Percentiles rank a stretch among this genome's conserved stretches.
Conservation (phyloP, 179 eudicot species). For the Spinacia oleracea region DNA sequence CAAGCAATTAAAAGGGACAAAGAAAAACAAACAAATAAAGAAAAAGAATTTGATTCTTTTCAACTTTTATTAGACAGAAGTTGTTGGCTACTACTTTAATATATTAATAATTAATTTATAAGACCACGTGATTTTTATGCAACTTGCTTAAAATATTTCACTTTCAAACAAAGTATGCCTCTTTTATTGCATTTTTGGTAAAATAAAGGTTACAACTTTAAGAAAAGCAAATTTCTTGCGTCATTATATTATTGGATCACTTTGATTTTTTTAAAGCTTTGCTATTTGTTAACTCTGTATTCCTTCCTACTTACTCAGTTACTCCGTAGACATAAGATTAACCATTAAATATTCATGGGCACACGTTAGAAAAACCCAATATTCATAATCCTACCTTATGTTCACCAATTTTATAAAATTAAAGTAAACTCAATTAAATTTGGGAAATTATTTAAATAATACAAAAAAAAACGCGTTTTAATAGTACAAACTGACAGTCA, state of each 20-base stretch:
- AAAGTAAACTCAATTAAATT: too few relatives aligned
- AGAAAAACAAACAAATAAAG: background rate
- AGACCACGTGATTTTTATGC: constrained; percentile 17
- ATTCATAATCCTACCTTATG: too few relatives aligned
- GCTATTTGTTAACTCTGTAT: background rate
- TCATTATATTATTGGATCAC: constrained; percentile 5
- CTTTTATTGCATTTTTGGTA: background rate
- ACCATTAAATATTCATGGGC: background rate
- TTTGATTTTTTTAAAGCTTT: background rate
- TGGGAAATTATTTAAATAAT: too few relatives aligned
- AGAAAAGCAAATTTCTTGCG: background rate
- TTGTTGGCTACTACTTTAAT: background rate
- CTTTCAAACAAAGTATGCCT: constrained; percentile 10
- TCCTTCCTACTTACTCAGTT: background rate
- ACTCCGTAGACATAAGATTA: background rate
- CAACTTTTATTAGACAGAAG: background rate
- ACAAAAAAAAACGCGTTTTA: too few relatives aligned
- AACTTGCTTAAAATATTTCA: constrained; percentile 3
- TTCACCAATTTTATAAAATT: too few relatives aligned
- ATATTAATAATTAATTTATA: background rate
- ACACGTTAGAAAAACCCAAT: too few relatives aligned
- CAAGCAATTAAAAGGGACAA: too few relatives aligned
- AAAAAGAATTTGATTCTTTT: background rate
- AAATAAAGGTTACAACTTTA: background rate
- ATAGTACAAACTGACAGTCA: too few relatives aligned